Base-by-base conservation (phyloP, 2,329 filamentous ascomycete species). In the Corinectria fuckeliana region DNA sequence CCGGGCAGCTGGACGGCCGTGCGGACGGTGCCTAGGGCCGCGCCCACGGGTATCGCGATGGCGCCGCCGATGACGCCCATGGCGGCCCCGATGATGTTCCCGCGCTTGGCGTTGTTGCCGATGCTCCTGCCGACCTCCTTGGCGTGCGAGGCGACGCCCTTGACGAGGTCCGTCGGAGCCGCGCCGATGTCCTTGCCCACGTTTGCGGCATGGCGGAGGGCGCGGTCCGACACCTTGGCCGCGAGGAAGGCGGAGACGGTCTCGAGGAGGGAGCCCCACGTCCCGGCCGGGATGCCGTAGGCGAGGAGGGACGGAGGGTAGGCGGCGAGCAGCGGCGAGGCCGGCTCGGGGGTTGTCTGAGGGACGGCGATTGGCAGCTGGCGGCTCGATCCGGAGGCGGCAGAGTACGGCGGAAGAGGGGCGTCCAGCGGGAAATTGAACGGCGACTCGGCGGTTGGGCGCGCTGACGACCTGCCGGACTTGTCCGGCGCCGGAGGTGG, bases 221-320 rank as follows among this genome's bases (percentile, higher is more conserved):
- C 80, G 3, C 78, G 75, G 49, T 79, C 76, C 0, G 78, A 77
- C 0, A 82, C 77, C 18, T 75, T 80, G 49, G 80, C 80, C 0
- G 75, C 74, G 5, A 82, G 73, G 57, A 82, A 82, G 1, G 77
- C 80, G 0, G 80, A 82, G 2, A 80, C 66, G 7, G 80, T 81
- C 16, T 72, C 63, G 2, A 78, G 53, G 14, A 78, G 77, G 0
- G 76, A 72, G 8, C 53, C 48, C 75, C 75, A 78, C 0, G 74
- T 70, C n/a, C 71, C 65, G 6, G 70, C 56, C 0, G 75, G 72
- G 56, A 78, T 74, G 38, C 75, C 80, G 32, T 74, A 72, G 14
- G 68, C 61, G 0, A 81, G 74, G 0, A 82, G 74, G 3, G 69
- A 50, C 0, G 75, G 74, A 0, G 78, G 54, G 56, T 78, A 82